Evolutionary conservation across 208 protist genomes (phyloP).

Genomic region (Leishmania lainsoni): DNA sequence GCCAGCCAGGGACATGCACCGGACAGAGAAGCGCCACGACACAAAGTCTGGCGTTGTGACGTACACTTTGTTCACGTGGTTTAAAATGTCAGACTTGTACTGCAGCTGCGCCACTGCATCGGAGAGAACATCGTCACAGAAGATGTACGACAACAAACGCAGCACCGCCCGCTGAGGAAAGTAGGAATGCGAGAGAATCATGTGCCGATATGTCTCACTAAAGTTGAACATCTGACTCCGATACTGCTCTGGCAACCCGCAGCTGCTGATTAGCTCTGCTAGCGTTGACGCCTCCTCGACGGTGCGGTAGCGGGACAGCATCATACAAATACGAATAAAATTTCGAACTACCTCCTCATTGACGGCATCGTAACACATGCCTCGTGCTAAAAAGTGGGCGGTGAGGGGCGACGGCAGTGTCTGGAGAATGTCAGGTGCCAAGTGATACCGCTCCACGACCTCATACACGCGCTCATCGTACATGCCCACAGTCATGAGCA

Average conservation of each 20-base stretch:
- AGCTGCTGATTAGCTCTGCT: slow-evolving; percentile 84
- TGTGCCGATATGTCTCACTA: slow-evolving; percentile 87
- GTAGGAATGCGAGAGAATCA: slow-evolving; percentile 87
- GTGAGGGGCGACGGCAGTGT: slow-evolving; percentile 63
- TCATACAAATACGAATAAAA: slow-evolving; percentile 85
- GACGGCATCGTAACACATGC: slow-evolving; percentile 83
- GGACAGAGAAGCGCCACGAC: slow-evolving; percentile 90
- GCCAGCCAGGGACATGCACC: slow-evolving; percentile 85
- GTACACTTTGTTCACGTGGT: slow-evolving; percentile 88
- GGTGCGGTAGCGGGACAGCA: slow-evolving; percentile 73
- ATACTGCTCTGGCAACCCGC: slow-evolving; percentile 81
- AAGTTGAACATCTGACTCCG: slow-evolving; percentile 88
- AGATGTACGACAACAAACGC: slow-evolving; percentile 84
- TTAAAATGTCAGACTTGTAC: slow-evolving; percentile 90
- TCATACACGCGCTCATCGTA: slow-evolving; percentile 93
- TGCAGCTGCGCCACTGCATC: slow-evolving; percentile 89
- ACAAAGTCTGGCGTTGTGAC: slow-evolving; percentile 86
- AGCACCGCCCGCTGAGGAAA: slow-evolving; percentile 86
- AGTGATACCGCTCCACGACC: slow-evolving; percentile 75
- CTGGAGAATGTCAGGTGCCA: slow-evolving; percentile 54
- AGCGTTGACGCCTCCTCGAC: slow-evolving; percentile 77
- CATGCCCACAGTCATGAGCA: slow-evolving; percentile 64
- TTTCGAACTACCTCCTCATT: slow-evolving; percentile 78
- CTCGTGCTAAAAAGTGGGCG: slow-evolving; percentile 75
- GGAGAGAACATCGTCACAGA: slow-evolving; percentile 83